These are phyloP conservation scores for Rhodotorula babjevae DNA, from an alignment of 768 basidiomycete species.

Conservation along the genomic window DNA sequence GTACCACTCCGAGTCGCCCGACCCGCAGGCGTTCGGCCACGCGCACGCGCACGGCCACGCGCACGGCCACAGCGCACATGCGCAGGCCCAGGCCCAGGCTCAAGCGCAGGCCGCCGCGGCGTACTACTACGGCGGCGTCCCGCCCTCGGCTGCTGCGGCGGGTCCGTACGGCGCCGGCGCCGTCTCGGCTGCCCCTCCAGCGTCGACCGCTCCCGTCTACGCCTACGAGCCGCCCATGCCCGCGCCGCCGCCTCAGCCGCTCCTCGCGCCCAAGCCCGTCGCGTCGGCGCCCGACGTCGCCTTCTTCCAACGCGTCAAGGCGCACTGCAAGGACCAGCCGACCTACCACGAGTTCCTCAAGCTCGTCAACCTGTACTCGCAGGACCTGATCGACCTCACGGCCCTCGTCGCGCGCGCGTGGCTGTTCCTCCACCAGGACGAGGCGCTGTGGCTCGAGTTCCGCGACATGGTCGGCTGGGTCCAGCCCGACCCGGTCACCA, in stretches of 20 bases:
- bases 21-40: slow-evolving; percentile 1
- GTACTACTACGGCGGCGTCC: slow-evolving; percentile 15
- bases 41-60: not conserved
- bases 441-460: slow-evolving; percentile 66
- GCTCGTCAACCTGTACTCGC: slow-evolving; percentile 79
- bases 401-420: slow-evolving; percentile 74
- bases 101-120: slow-evolving; percentile 16
- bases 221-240: slow-evolving; percentile 41
- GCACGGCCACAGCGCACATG: not conserved
- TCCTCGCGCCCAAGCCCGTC: slow-evolving; percentile 33
- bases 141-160: not conserved
- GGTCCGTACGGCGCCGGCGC: not conserved
- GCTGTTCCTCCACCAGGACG: slow-evolving; percentile 66
- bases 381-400: slow-evolving; percentile 79
- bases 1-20: slow-evolving; percentile 24
- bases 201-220: slow-evolving; percentile 19
- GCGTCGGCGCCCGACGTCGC: slow-evolving; percentile 61
- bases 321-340: slow-evolving; percentile 50
- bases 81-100: slow-evolving; percentile 5
- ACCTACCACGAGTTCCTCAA: slow-evolving; percentile 78
- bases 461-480: slow-evolving; percentile 77
- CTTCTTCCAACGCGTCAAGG: slow-evolving; percentile 82
- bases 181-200: not conserved
- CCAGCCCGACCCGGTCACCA: slow-evolving; percentile 48
- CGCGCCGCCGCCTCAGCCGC: slow-evolving; percentile 27